Conservation (phyloP, 768 basidiomycete species). For the Tylopilus intermedius region DNA sequence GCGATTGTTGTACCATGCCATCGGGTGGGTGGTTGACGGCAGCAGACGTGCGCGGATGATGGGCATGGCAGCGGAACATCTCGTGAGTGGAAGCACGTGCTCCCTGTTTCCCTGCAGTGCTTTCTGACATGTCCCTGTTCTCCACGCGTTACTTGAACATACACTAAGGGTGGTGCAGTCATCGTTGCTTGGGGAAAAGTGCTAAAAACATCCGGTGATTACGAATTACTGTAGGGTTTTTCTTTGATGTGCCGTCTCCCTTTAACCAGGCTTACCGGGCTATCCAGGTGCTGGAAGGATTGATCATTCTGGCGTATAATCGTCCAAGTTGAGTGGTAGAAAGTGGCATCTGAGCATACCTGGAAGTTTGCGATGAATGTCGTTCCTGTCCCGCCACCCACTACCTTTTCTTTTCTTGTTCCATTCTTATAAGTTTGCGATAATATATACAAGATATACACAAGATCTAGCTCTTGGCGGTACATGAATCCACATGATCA, state of each 20-base stretch:
- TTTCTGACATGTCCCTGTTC: not conserved
- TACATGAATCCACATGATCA: not conserved
- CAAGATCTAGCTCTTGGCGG: not conserved
- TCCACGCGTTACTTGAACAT: not conserved
- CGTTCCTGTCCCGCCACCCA: not conserved
- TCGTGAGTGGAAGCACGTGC: not conserved
- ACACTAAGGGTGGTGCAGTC: not conserved
- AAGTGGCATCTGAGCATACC: not conserved
- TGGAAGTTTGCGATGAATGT: not conserved
- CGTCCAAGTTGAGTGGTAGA: not conserved
- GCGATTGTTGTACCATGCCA: slow-evolving; percentile 2
- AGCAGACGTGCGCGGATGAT: not conserved
- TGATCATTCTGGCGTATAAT: not conserved
- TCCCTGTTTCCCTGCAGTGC: not conserved
- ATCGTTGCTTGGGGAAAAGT: slow-evolving; percentile 2
- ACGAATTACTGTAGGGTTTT: not conserved
- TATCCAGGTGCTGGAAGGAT: not conserved
- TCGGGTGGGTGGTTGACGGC: not conserved
- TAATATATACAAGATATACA: not conserved
- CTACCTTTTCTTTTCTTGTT: not conserved
- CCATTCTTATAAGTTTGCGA: not conserved
- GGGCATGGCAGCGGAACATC: not conserved
- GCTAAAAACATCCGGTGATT: not conserved
- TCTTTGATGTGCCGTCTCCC: not conserved
- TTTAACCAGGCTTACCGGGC: not conserved